Evolutionary conservation across 2,329 filamentous ascomycete genomes (phyloP).

Genomic region (Rhynchosporium secalis): DNA sequence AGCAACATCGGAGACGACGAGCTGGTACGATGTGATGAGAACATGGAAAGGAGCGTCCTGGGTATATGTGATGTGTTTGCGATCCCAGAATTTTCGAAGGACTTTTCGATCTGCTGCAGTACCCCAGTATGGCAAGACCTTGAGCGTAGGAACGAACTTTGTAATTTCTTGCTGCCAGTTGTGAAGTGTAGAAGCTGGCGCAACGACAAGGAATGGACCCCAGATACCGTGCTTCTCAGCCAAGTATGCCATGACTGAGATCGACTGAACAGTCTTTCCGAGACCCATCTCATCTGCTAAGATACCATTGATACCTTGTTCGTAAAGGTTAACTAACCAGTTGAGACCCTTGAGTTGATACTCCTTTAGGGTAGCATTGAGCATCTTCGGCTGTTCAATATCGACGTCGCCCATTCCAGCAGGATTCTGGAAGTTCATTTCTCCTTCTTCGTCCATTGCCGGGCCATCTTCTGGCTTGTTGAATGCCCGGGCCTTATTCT

Average conservation of each 20-base stretch:
- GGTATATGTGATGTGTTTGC: slow-evolving; percentile 93
- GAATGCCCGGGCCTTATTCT: slow-evolving; percentile 90
- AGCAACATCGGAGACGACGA: slow-evolving; percentile 91
- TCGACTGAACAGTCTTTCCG: slow-evolving; percentile 97
- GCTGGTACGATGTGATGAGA: slow-evolving; percentile 92
- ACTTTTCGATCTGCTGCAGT: slow-evolving; percentile 92
- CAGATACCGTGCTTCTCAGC: slow-evolving; percentile 97
- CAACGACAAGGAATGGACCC: slow-evolving; percentile 96
- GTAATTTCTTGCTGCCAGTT: slow-evolving; percentile 99
- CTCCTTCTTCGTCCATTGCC: slow-evolving; percentile 83
- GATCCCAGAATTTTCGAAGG: slow-evolving; percentile 97
- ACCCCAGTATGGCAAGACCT: slow-evolving; percentile 97
- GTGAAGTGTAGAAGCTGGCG: slow-evolving; percentile 92
- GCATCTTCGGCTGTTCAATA: slow-evolving; percentile 89
- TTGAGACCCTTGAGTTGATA: slow-evolving; percentile 99
- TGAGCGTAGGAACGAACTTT: slow-evolving; percentile 90
- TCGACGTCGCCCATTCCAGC: slow-evolving; percentile 92
- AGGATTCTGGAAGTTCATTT: slow-evolving; percentile 99
- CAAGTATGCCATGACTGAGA: slow-evolving; percentile 98
- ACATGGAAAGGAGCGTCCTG: slow-evolving; percentile 95
- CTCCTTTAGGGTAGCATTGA: slow-evolving; percentile 93
- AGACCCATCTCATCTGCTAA: slow-evolving; percentile 99
- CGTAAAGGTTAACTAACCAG: slow-evolving; percentile 98
- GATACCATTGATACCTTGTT: slow-evolving; percentile 99
- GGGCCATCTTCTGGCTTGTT: slow-evolving; percentile 69